Conservation (phyloP, 2,329 filamentous ascomycete species). For the Diatrype stigma region DNA sequence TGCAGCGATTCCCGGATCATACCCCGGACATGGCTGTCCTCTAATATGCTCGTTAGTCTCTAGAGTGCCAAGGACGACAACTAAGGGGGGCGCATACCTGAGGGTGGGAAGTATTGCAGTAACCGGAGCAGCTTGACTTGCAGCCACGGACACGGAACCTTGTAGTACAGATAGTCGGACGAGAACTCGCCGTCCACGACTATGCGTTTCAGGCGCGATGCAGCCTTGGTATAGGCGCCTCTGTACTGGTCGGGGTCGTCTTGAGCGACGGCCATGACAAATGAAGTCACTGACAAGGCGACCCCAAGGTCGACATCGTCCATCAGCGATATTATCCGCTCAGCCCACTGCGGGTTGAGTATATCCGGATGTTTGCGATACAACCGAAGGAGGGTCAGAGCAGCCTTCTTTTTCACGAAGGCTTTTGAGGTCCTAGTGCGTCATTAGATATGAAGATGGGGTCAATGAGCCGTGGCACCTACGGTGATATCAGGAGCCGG, state of each 20-base stretch:
- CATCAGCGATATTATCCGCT: constrained; percentile 98
- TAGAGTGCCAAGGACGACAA: not conserved
- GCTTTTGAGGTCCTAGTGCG: constrained; percentile 67
- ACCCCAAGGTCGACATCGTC: constrained; percentile 94
- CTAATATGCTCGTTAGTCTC: constrained; percentile 41
- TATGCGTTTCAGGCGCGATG: constrained; percentile 81
- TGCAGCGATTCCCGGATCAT: constrained; percentile 90
- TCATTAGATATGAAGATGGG: constrained; percentile 6
- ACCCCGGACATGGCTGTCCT: constrained; percentile 86
- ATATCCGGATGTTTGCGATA: constrained; percentile 95
- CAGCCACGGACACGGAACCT: constrained; percentile 98
- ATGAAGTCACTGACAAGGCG: constrained; percentile 87
- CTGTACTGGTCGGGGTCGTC: constrained; percentile 93
- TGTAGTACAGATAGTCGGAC: constrained; percentile 95
- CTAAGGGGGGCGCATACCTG: constrained; percentile 57
- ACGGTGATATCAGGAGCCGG: constrained; percentile 90
- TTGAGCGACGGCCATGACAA: constrained; percentile 91
- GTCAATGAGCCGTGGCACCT: constrained; percentile 33
- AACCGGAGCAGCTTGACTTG: constrained; percentile 91
- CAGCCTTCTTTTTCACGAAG: constrained; percentile 99
- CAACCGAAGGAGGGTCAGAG: constrained; percentile 83
- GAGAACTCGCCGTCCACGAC: constrained; percentile 87
- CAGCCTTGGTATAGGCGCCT: constrained; percentile 90
- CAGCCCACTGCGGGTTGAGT: constrained; percentile 93
- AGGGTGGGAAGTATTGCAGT: constrained; percentile 93